phyloP scores from a whole-genome alignment of 2,329 filamentous ascomycete genomes.

The Microsporum ferrugineum region DNA sequence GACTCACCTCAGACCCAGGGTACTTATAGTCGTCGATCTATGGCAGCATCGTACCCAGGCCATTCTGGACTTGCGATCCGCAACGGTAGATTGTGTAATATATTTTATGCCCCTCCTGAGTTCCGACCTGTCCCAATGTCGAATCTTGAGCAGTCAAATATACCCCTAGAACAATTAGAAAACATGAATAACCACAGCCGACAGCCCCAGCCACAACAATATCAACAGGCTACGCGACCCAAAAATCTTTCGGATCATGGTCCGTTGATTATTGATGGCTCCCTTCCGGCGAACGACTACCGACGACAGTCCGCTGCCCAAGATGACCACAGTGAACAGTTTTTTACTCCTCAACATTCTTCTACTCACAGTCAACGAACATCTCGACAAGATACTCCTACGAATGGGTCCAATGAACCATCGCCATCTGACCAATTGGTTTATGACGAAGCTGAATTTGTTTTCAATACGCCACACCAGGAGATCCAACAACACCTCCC shows the following conservation, averaged over 20 bases:
- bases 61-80: constrained; percentile 31
- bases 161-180: constrained; percentile 16
- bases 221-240: constrained; percentile 4
- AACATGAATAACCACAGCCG: constrained; percentile 7
- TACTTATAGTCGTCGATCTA: constrained; percentile 28
- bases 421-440: constrained; percentile 25
- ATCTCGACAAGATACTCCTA: constrained; percentile 14
- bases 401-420: constrained; percentile 28
- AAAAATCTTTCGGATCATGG: constrained; percentile 24
- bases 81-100: constrained; percentile 28
- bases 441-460: constrained; percentile 24
- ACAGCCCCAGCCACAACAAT: not conserved
- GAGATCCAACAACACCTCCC: constrained; percentile 9
- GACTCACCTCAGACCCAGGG: constrained; percentile 34
- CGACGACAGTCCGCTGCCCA: constrained; percentile 20
- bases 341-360: constrained; percentile 14
- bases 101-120: constrained; percentile 24
- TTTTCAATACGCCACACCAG: constrained; percentile 9
- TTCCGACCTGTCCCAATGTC: constrained; percentile 21
- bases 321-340: constrained; percentile 28
- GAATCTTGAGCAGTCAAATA: constrained; percentile 13
- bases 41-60: constrained; percentile 29
- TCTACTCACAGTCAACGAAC: not conserved
- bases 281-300: constrained; percentile 30
- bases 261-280: constrained; percentile 39